Base-by-base conservation (phyloP, 257 asterid species). In the Gynochthodes officinalis region DNA sequence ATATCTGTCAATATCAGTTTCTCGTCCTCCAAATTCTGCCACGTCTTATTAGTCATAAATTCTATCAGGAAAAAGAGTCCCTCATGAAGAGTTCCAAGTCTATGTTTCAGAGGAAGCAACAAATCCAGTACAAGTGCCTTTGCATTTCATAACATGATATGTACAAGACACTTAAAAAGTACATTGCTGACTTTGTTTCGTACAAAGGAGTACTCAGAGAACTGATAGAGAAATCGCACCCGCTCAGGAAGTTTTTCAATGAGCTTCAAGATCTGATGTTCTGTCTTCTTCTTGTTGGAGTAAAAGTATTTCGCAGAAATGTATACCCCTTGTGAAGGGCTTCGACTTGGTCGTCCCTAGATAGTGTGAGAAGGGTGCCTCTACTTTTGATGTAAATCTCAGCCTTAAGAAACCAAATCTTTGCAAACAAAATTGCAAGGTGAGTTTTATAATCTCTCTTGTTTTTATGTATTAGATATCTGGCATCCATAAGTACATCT, bases 91-190 rank as follows among this genome's bases (percentile, higher is more conserved):
- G 23, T 21, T 46, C 12, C 39, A 19, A 62, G 9, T 46, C 5
- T 10, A 2, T 23, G 25, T 12, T 50, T 52, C n/a, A 44, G 16
- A 0, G 49, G 7, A 27, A n/a, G 35, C 19, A 49, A 48, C 71
- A 73, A 23, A 16, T 49, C 42, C n/a, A 25, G 4, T 7, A 49
- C 5, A 49, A 44, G 48, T 18, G 37, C 54, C 16, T 73, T 57
- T 73, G 76, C 76, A n/a, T 64, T 61, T 35, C 49, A 33, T 7
- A 73, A 54, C 64, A 60, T 65, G 21, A 33, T 49, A 21, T 11
- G 30, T 8, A 73, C 42, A 48, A 62, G 62, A 27, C 25, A 44
- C 48, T n/a, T 49, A 10, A 44, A 33, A 39, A 63, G 49, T 4
- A 63, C 15, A 63, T 18, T 19, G 18, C 49, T 37, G 5, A 63